phyloP scores from a whole-genome alignment of 140 eudicot genomes.

The Oenanthe javanica region DNA sequence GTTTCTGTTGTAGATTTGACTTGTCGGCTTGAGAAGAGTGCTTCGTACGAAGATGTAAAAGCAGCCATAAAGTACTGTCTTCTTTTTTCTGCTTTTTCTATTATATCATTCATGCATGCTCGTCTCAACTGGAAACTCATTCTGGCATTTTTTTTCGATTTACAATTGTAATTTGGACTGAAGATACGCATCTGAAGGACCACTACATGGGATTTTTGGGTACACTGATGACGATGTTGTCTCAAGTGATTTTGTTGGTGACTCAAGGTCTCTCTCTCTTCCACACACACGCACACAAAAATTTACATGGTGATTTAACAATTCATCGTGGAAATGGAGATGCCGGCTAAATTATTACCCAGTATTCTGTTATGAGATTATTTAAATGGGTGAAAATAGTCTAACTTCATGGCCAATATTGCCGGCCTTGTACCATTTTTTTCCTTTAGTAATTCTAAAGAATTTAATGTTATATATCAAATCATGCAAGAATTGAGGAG shows the following conservation, averaged over 20 bases:
- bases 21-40: constrained; percentile 86
- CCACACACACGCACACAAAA: too few species aligned
- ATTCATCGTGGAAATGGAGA: background rate
- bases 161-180: constrained; percentile 1
- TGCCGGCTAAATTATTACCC: background rate
- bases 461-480: background rate
- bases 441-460: background rate
- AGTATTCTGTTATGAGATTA: background rate
- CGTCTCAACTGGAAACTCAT: background rate
- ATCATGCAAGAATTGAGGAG: background rate
- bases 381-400: background rate
- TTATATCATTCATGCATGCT: background rate
- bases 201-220: constrained; percentile 85
- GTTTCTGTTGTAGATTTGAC: constrained; percentile 96
- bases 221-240: constrained; percentile 96
- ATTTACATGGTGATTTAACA: too few species aligned
- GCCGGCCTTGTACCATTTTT: background rate
- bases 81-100: background rate
- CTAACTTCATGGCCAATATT: background rate
- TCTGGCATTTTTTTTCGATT: background rate
- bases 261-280: constrained; percentile 50
- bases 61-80: constrained; percentile 69
- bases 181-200: constrained; percentile 93
- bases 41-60: constrained; percentile 88
- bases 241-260: constrained; percentile 95